These are phyloP conservation scores for Filobasidium uniguttulatum DNA, from an alignment of 1,284 basidiomycete genomes.

Conservation along the genomic window DNA sequence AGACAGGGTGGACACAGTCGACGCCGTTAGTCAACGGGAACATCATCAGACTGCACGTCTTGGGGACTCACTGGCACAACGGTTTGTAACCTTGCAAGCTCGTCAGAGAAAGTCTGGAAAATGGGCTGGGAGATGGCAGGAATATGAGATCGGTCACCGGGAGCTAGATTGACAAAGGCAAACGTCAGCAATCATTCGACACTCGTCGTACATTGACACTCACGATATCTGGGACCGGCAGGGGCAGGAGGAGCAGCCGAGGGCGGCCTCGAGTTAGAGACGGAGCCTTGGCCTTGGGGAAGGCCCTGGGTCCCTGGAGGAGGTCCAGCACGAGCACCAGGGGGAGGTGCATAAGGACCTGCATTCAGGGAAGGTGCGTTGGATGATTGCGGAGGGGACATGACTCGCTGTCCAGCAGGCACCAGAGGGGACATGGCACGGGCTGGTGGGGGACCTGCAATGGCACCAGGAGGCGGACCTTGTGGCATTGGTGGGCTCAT, in stretches of 20 bases:
- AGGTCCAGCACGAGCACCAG: conserved; percentile 24
- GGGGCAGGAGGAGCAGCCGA: conserved; percentile 17
- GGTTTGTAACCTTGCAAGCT: conserved; percentile 54
- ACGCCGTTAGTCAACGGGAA: conserved; percentile 12
- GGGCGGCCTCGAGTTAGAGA: conserved; percentile 5
- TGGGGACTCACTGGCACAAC: conserved; percentile 48
- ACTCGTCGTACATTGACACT: conserved; percentile 32
- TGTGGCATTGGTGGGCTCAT: conserved; percentile 21
- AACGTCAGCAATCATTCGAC: background rate
- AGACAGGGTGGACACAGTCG: conserved; percentile 17
- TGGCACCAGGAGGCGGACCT: conserved; percentile 39
- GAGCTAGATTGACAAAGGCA: conserved; percentile 42
- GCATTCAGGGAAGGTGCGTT: background rate
- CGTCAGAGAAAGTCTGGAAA: conserved; percentile 51
- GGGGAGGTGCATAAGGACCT: conserved; percentile 13
- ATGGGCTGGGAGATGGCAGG: conserved; percentile 56
- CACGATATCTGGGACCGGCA: conserved; percentile 59
- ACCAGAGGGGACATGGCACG: conserved; percentile 35
- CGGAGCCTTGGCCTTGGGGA: conserved; percentile 1
- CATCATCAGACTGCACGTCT: background rate
- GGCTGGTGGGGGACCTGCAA: conserved; percentile 41
- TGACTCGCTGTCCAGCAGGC: conserved; percentile 14
- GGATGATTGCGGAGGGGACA: conserved; percentile 8
- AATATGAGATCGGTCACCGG: conserved; percentile 83
- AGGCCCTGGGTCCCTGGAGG: conserved; percentile 22